Evolutionary conservation across 345 rosid species (phyloP), one percentile per base, ranked within the genome.

Genomic region (Brassica carinata): DNA sequence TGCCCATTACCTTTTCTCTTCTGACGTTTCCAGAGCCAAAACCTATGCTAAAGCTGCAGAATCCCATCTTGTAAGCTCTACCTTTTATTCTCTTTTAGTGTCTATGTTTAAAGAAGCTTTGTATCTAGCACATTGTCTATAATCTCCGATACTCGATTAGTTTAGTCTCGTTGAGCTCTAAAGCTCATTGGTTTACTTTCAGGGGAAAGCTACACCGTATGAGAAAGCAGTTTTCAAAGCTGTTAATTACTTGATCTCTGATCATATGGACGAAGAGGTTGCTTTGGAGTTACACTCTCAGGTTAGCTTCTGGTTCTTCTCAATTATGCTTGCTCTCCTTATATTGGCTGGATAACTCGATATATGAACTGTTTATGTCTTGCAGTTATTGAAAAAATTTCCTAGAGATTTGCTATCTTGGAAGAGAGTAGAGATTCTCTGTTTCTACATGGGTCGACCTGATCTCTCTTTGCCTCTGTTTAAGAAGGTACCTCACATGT

Each of bases 361-460:
- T 23, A 23, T 23, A 23, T 23, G 26, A 23, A 23, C 26, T 23
- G 26, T 23, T 48, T 80, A 17, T 72, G 65, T 72, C 72, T 69
- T 88, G 78, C 90, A 94, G 97, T 87, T 89, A 75, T 89, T 71
- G 75, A 2, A 76, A 79, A 81, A 84, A 81, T 38, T 94, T 81
- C 84, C 98, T 85, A 11, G 83, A 77, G 85, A 94, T 85, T 83
- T 92, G 75, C 79, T 76, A 38, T 85, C 97, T 59, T 80, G 92
- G 78, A 90, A 92, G 86, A 91, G 98, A 82, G 94, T 84, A 62
- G 97, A 94, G 79, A 31, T 83, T 13, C 55, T 90, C 40, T 88
- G 95, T 79, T 91, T 90, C 87, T 90, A 90, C 85, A 88, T 89
- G 93, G 97, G 91, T 72, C 85, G 83, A 59, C 88, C 91, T 1